phyloP scores from a whole-genome alignment of 805 yeast genomes.

The Zygosaccharomyces pseudorouxii region DNA sequence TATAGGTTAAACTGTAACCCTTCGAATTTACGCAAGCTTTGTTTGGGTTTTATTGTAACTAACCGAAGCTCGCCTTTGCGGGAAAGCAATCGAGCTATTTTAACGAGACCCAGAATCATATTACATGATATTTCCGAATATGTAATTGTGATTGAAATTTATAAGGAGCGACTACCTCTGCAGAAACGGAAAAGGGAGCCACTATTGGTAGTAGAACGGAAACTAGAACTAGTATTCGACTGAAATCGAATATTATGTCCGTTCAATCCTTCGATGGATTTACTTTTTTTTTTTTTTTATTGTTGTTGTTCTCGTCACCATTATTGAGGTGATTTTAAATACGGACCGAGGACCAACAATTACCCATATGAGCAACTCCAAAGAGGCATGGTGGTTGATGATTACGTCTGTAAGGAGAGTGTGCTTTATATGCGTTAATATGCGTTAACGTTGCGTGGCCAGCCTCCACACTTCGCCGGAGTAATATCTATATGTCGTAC shows the following conservation, averaged over 20 bases:
- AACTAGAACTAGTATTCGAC: background rate
- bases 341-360: background rate
- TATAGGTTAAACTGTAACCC: slow-evolving; percentile 1
- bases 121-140: background rate
- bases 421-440: background rate
- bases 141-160: background rate
- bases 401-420: background rate
- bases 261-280: background rate
- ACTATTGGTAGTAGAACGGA: too few species aligned
- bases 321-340: slow-evolving; percentile 4
- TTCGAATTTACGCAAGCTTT: slow-evolving; percentile 2
- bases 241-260: too few species aligned
- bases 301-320: background rate
- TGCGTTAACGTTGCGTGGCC: slow-evolving; percentile 1
- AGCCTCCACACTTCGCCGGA: background rate
- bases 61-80: background rate
- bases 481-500: background rate
- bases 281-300: background rate
- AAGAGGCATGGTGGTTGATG: background rate
- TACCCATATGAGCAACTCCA: background rate
- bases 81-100: slow-evolving; percentile 2
- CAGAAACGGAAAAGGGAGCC: background rate
- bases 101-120: background rate
- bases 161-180: background rate
- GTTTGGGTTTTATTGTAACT: background rate